These are phyloP conservation scores for Cyberlindnera bimundalis DNA, from an alignment of 805 yeast species.

Conservation along the genomic window DNA sequence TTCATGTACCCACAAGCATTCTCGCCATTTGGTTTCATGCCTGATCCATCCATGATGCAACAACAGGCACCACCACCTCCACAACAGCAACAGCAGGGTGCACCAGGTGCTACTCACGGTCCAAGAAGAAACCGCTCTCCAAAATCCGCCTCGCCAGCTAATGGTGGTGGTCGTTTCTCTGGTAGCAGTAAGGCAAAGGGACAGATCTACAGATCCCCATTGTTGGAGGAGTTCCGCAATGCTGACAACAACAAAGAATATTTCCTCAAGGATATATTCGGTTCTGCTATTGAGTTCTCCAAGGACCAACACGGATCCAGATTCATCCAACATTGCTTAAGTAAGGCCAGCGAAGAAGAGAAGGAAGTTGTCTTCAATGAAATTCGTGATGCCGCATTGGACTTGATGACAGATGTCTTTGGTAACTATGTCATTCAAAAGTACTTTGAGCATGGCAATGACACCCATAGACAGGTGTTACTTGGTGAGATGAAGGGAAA, in stretches of 20 bases:
- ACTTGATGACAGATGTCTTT: slow-evolving; percentile 91
- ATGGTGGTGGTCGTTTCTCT: slow-evolving; percentile 11
- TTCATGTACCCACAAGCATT: slow-evolving; percentile 30
- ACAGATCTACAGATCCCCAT: slow-evolving; percentile 69
- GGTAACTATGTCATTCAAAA: slow-evolving; percentile 97
- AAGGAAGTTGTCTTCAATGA: slow-evolving; percentile 82
- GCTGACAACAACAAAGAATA: slow-evolving; percentile 53
- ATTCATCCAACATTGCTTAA: slow-evolving; percentile 71
- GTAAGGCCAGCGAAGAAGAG: slow-evolving; percentile 66
- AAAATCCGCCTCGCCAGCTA: slow-evolving; percentile 24
- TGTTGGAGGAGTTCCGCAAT: slow-evolving; percentile 80
- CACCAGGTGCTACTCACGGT: not conserved
- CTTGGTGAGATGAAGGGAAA: slow-evolving; percentile 71
- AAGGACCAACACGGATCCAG: slow-evolving; percentile 97
- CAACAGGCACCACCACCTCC: slow-evolving; percentile 8
- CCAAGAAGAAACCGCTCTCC: slow-evolving; percentile 24
- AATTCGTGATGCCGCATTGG: slow-evolving; percentile 68
- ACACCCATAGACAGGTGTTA: slow-evolving; percentile 63
- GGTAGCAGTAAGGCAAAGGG: slow-evolving; percentile 26
- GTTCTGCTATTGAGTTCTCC: slow-evolving; percentile 86
- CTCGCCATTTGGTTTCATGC: slow-evolving; percentile 28
- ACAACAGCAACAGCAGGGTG: slow-evolving; percentile 5
- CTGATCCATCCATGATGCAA: slow-evolving; percentile 14
- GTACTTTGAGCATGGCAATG: slow-evolving; percentile 79
- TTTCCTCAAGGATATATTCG: slow-evolving; percentile 69